phyloP scores from a whole-genome alignment of 2,329 filamentous ascomycete species.

The Graphiopsis chlorocephala region DNA sequence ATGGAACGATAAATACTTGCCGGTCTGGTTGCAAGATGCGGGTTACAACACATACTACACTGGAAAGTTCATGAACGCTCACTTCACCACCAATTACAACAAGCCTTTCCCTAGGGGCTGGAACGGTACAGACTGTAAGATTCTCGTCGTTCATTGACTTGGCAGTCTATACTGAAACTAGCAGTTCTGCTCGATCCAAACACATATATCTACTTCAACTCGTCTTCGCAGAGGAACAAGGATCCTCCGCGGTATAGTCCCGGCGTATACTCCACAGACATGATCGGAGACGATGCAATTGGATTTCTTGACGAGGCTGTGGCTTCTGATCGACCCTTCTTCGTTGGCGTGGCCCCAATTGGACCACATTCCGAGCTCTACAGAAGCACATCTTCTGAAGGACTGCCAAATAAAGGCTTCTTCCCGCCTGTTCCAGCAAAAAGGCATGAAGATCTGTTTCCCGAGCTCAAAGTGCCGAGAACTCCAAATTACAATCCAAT shows the following conservation, averaged over 20 bases:
- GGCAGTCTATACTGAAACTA: not conserved
- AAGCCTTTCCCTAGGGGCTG: not conserved
- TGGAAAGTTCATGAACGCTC: constrained; percentile 28
- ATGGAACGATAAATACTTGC: constrained; percentile 64
- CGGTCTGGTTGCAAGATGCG: constrained; percentile 65
- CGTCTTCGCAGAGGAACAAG: not conserved
- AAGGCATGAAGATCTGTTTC: not conserved
- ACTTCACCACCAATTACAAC: not conserved
- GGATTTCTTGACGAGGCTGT: not conserved
- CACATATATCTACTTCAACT: not conserved
- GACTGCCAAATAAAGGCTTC: not conserved
- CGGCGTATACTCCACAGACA: not conserved
- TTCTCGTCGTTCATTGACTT: fast-evolving
- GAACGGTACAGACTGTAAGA: not conserved
- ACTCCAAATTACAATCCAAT: not conserved
- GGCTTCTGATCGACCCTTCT: not conserved
- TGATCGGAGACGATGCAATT: not conserved
- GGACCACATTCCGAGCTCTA: not conserved
- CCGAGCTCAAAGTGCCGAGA: not conserved
- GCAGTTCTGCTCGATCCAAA: not conserved
- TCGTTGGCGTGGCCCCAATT: not conserved
- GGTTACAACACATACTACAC: constrained; percentile 71
- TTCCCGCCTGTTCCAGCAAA: not conserved
- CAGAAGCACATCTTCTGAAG: not conserved
- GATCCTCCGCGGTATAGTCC: not conserved